Base-by-base conservation (phyloP, 352 stramenopile species). In the Nothophytophthora sp. region DNA sequence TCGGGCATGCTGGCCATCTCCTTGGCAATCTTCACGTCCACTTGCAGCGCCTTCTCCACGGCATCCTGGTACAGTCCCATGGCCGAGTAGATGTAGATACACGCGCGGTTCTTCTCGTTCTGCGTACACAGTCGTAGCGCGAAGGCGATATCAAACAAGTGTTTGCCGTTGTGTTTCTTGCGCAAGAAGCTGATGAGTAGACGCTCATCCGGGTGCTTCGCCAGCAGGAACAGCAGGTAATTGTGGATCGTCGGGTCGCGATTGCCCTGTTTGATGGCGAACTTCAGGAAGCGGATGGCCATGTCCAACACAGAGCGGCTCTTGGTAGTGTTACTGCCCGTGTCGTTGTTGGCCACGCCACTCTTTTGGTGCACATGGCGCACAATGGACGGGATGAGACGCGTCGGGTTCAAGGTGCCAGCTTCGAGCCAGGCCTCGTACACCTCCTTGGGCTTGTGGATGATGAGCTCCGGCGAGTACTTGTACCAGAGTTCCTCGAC, bases 401-500 rank as follows among this genome's bases (percentile, higher is more conserved):
- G 89, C 16, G 88, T 96, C 11, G 92, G 88, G 25, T 96, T 92
- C 11, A 98, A 59, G 16, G 82, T 89, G 42, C 92, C 84, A 27
- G 86, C 87, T 37, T 96, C 90, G 28, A 90, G 88, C 91, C 91
- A 98, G 6, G 88, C 88, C 10, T 95, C 84, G 32, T 97, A 96
- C 36, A 96, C 87, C 50, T 96, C 83, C 49, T 90, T 91, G 1
- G 91, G 88, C 54, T 95, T 95, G 51, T 94, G 81, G 8, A 96
- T 83, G 50, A 98, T 97, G 25, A 98, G 69, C 40, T 96, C 86
- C 0, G 91, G 88, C 13, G 89, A 96, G 64, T 97, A 98, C 58
- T 97, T 98, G 78, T 98, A 97, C 65, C 96, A 97, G 7, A 98
- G 64, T 49, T 95, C 81, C 52, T 98, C 90, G 9, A 97, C 88